Evolutionary conservation across 768 basidiomycete species (phyloP).

Genomic region (Polyporus arcularius): DNA sequence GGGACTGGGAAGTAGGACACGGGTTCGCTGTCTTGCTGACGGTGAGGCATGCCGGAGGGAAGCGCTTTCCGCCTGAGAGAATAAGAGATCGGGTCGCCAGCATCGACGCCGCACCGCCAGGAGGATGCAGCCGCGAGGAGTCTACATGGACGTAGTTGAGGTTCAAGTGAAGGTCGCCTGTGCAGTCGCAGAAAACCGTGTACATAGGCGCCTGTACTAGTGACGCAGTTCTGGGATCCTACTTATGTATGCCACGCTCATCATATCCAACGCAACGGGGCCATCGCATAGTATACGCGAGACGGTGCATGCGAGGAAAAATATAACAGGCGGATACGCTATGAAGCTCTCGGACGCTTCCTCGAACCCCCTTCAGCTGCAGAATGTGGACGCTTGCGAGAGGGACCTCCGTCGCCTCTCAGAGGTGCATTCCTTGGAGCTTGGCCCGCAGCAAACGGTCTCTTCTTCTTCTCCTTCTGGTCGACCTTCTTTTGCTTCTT

Average conservation of each 20-base stretch:
- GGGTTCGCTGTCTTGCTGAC: slow-evolving; percentile 11
- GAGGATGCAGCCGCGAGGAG: neutral
- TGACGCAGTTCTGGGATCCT: neutral
- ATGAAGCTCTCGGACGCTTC: slow-evolving; percentile 9
- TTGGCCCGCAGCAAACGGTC: slow-evolving; percentile 54
- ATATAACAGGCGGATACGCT: neutral
- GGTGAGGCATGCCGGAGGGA: neutral
- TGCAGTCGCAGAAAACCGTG: neutral
- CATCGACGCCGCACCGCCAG: slow-evolving; percentile 10
- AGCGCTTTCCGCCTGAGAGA: neutral
- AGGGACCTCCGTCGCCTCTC: slow-evolving; percentile 16
- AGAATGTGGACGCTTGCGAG: neutral
- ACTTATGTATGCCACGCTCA: too few relatives aligned
- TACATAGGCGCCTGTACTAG: slow-evolving; percentile 2
- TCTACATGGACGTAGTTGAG: slow-evolving; percentile 19
- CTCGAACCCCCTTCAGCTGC: slow-evolving; percentile 25
- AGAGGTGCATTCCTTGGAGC: slow-evolving; percentile 1
- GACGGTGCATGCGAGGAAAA: neutral
- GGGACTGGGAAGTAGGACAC: slow-evolving; percentile 3
- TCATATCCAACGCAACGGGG: too few relatives aligned
- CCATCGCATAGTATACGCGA: too few relatives aligned
- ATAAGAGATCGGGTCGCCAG: slow-evolving; percentile 1
- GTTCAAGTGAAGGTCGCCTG: neutral
- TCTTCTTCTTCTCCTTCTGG: slow-evolving; percentile 86
- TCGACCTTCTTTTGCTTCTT: slow-evolving; percentile 86